Evolutionary conservation across 371 early-diverging fungal genomes (phyloP).

Genomic region (Mycotypha africana): DNA sequence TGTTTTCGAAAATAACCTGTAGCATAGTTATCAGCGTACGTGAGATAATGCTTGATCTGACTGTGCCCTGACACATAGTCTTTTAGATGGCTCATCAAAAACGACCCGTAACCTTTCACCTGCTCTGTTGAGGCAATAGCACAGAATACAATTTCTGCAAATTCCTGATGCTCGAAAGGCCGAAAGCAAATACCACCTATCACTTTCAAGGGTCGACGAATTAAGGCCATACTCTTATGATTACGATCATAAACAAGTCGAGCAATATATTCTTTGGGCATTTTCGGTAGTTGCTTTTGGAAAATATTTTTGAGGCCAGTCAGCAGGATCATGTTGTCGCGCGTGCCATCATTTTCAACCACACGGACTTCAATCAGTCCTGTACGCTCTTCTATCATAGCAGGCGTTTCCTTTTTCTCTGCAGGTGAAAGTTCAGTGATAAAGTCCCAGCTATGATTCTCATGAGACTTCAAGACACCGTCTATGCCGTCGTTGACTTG

Average conservation of each 20-base stretch:
- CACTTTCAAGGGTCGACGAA: slow-evolving; percentile 62
- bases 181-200: slow-evolving; percentile 98
- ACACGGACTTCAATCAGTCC: slow-evolving; percentile 73
- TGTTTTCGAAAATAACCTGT: slow-evolving; percentile 99
- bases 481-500: not conserved
- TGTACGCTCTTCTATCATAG: slow-evolving; percentile 30
- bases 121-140: slow-evolving; percentile 96
- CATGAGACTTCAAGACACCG: too few species aligned
- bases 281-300: slow-evolving; percentile 98
- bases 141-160: slow-evolving; percentile 99
- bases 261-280: slow-evolving; percentile 99
- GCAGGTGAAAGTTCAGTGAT: not conserved
- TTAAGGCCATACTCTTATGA: slow-evolving; percentile 74
- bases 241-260: slow-evolving; percentile 96
- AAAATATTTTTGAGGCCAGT: slow-evolving; percentile 96
- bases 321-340: slow-evolving; percentile 81
- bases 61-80: slow-evolving; percentile 74
- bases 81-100: slow-evolving; percentile 92
- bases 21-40: slow-evolving; percentile 99
- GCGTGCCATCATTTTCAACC: slow-evolving; percentile 74
- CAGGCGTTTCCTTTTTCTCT: slow-evolving; percentile 18
- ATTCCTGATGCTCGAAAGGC: slow-evolving; percentile 84
- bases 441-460: too few species aligned
- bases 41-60: slow-evolving; percentile 85
- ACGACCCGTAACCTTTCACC: slow-evolving; percentile 97